Evolutionary conservation across 257 asterid species (phyloP).

Genomic region (Lithospermum erythrorhizon): DNA sequence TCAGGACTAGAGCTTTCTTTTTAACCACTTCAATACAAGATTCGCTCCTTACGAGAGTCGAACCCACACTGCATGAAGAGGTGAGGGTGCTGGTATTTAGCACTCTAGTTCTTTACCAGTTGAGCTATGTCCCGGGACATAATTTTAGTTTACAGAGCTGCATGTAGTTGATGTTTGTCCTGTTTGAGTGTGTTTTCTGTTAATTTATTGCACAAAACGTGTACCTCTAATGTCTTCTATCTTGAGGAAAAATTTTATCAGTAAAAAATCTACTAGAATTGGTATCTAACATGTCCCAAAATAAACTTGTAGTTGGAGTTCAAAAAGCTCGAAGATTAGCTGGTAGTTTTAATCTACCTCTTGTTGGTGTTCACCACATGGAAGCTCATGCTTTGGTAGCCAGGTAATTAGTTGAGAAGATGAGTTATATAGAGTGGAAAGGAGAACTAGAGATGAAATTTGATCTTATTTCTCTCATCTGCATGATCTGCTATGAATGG

Average conservation of each 20-base stretch:
- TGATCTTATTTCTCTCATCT: background rate
- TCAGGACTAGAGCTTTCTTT: too few species aligned
- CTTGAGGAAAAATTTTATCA: background rate
- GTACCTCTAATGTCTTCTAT: background rate
- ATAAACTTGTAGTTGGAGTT: slow-evolving; percentile 63
- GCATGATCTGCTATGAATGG: too few species aligned
- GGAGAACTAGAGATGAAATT: background rate
- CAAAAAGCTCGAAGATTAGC: slow-evolving; percentile 92
- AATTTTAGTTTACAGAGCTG: background rate
- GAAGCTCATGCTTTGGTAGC: slow-evolving; percentile 97
- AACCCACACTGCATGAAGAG: too few species aligned
- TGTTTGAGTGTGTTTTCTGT: too few species aligned
- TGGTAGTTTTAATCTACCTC: slow-evolving; percentile 56
- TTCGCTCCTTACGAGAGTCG: too few species aligned
- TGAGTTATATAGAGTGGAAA: background rate
- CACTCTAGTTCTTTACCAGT: too few species aligned
- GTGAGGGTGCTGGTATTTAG: too few species aligned
- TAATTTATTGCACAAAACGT: too few species aligned
- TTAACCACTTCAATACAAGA: too few species aligned
- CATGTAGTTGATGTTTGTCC: slow-evolving; percentile 57
- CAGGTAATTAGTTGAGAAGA: slow-evolving; percentile 37
- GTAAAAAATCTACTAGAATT: background rate
- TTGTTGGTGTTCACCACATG: slow-evolving; percentile 94
- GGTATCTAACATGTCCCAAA: background rate
- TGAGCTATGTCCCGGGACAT: too few species aligned